Evolutionary conservation across 495 filamentous ascomycete species (phyloP), one percentile per base, ranked within the genome.

Genomic region (Staphylotrichum tortipilum): DNA sequence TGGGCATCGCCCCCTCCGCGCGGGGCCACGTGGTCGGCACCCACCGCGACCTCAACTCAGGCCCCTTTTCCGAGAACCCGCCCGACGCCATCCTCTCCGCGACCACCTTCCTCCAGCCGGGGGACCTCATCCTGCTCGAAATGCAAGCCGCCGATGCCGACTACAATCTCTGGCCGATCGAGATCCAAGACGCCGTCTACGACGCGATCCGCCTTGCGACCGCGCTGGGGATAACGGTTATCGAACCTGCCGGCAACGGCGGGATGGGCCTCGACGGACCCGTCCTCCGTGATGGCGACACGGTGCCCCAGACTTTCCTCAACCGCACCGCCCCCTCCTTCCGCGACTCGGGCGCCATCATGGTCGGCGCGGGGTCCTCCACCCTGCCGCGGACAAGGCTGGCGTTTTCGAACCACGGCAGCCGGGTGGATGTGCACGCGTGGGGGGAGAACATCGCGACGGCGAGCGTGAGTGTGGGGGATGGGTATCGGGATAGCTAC

Each of bases 371-470:
- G 1, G 47, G 35, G 12, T 29, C 36, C 2, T 31, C 47, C 12
- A 6, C 19, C 2, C 3, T 48, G 3, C 53, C 48, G 4, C 42
- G 31, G 9, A 19, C 26, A 9, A 38, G 41, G 23, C n/a, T 40
- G 29, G n/a, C 7, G 7, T 44, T 24, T 18, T 52, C 48, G 6
- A 52, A 56, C 18, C 44, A 44, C n/a, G 53, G 48, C 3, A 34
- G 11, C 15, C 7, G 53, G 11, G 40, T 51, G 8, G 47, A 55
- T 34, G 47, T 37, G 8, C 37, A 55, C 31, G 10, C 42, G n/a
- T 55, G 53, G 53, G 53, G 47, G 10, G 47, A 55, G 43, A 42
- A 37, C 10, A 43, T 55, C 9, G 14, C 21, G n/a, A 55, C 53
- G 10, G 5, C 47, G 14, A 30, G n/a, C 17, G 30, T 36, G n/a